Evolutionary conservation across 192 early-diverging fungal genomes (phyloP).

Genomic region (Entomortierella chlamydospora): DNA sequence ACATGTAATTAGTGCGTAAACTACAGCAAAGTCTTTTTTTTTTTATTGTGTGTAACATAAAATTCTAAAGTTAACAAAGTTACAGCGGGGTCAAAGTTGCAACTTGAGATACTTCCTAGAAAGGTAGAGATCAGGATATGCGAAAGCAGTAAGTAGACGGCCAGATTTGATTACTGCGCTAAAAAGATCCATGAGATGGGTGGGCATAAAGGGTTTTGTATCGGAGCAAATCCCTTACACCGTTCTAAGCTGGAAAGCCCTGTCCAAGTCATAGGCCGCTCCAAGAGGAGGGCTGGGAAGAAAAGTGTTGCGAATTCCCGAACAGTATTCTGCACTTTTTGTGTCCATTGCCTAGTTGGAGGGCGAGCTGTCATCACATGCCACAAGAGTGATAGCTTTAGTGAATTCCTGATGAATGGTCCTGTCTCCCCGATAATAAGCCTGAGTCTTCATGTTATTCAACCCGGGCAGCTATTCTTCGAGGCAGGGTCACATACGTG

Average conservation of each 20-base stretch:
- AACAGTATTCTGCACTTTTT: no score
- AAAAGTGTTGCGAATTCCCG: no score
- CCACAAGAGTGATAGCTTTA: neutral
- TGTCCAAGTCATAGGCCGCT: neutral
- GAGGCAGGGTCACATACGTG: conserved; percentile 18
- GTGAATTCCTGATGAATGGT: neutral
- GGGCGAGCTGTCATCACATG: no score
- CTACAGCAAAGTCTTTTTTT: no score
- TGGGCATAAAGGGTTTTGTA: neutral
- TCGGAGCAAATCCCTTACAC: conserved; percentile 10
- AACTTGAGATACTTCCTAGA: neutral
- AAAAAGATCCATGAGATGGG: conserved; percentile 1
- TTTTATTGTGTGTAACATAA: no score
- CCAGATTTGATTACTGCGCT: neutral
- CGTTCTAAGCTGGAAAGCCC: neutral
- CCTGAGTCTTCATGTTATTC: no score
- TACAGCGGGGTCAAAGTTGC: no score
- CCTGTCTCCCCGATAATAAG: no score
- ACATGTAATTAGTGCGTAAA: no score
- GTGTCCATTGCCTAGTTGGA: no score
- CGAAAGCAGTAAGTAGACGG: neutral
- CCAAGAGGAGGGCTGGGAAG: neutral
- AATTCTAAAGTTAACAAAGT: no score
- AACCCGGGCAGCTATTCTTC: conserved; percentile 6
- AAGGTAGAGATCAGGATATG: neutral